Evolutionary conservation across 495 filamentous ascomycete genomes (phyloP).

Genomic region (Glarea lozoyensis): DNA sequence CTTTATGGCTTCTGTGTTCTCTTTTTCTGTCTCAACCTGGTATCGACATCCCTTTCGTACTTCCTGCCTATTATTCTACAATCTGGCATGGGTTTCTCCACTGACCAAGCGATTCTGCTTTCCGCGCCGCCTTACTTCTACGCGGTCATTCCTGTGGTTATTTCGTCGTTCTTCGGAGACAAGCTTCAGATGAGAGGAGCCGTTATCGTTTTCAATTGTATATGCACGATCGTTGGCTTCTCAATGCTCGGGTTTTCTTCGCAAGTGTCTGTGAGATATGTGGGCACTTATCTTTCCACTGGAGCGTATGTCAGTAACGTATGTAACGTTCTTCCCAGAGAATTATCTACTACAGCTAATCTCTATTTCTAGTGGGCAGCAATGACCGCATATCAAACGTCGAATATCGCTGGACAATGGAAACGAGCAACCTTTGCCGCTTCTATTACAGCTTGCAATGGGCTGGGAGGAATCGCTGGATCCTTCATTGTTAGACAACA

Average conservation of each 20-base stretch:
- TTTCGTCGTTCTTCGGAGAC: slow-evolving; percentile 63
- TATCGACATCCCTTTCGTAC: slow-evolving; percentile 59
- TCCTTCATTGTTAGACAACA: slow-evolving; percentile 61
- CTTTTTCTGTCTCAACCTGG: slow-evolving; percentile 68
- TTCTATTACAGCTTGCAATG: slow-evolving; percentile 60
- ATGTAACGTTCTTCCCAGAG: not conserved
- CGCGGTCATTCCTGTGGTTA: slow-evolving; percentile 58
- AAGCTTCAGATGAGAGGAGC: slow-evolving; percentile 55
- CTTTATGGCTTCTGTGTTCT: slow-evolving; percentile 63
- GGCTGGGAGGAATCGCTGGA: slow-evolving; percentile 66
- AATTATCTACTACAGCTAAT: not conserved
- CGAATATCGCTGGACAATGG: slow-evolving; percentile 69
- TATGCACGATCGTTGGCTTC: slow-evolving; percentile 64
- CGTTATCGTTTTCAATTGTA: slow-evolving; percentile 64
- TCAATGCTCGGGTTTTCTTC: slow-evolving; percentile 63
- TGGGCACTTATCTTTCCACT: slow-evolving; percentile 67
- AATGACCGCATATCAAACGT: slow-evolving; percentile 62
- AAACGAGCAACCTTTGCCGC: slow-evolving; percentile 66
- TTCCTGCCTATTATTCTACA: slow-evolving; percentile 67
- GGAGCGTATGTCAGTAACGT: slow-evolving; percentile 67
- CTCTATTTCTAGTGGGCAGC: slow-evolving; percentile 51
- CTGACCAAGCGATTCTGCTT: slow-evolving; percentile 57
- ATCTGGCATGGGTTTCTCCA: slow-evolving; percentile 61
- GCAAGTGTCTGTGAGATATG: slow-evolving; percentile 61
- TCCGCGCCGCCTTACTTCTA: slow-evolving; percentile 74